These are phyloP conservation scores for Oidiodendron maius DNA, from an alignment of 495 filamentous ascomycete species.

Conservation along the genomic window DNA sequence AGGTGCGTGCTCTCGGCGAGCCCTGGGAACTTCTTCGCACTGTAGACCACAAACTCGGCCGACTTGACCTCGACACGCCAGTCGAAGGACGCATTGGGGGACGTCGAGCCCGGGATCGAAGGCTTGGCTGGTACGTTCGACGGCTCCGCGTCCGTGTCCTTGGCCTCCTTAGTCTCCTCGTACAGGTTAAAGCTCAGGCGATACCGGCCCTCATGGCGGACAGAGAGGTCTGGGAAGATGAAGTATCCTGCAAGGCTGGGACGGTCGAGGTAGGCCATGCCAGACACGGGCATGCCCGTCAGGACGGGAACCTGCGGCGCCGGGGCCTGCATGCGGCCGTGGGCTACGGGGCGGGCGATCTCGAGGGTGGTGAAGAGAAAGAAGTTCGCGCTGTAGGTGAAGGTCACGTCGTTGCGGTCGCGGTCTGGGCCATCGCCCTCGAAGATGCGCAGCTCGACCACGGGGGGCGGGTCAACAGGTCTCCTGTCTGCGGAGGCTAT, in stretches of 20 bases:
- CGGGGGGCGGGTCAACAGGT: conserved; percentile 92
- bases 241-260: conserved; percentile 92
- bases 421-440: conserved; percentile 61
- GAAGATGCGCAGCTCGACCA: conserved; percentile 86
- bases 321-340: conserved; percentile 63
- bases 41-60: conserved; percentile 80
- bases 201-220: conserved; percentile 92
- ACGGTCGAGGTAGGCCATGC: conserved; percentile 93
- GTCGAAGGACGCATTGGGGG: conserved; percentile 17
- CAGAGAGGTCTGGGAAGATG: conserved; percentile 94
- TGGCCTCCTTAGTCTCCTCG: conserved; percentile 65
- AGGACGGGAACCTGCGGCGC: conserved; percentile 68
- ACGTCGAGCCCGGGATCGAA: conserved; percentile 30
- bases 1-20: conserved; percentile 84
- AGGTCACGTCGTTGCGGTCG: conserved; percentile 63
- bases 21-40: conserved; percentile 98
- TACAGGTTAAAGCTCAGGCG: conserved; percentile 86
- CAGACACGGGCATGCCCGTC: conserved; percentile 92
- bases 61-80: conserved; percentile 84
- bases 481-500: conserved; percentile 95
- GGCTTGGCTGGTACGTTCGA: conserved; percentile 16
- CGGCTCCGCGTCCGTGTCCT: conserved; percentile 54
- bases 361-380: conserved; percentile 95
- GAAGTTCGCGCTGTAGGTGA: conserved; percentile 92
- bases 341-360: conserved; percentile 75